These are phyloP conservation scores for Stachybotrys chlorohalonatus DNA, from an alignment of 2,329 filamentous ascomycete species.

Conservation along the genomic window DNA sequence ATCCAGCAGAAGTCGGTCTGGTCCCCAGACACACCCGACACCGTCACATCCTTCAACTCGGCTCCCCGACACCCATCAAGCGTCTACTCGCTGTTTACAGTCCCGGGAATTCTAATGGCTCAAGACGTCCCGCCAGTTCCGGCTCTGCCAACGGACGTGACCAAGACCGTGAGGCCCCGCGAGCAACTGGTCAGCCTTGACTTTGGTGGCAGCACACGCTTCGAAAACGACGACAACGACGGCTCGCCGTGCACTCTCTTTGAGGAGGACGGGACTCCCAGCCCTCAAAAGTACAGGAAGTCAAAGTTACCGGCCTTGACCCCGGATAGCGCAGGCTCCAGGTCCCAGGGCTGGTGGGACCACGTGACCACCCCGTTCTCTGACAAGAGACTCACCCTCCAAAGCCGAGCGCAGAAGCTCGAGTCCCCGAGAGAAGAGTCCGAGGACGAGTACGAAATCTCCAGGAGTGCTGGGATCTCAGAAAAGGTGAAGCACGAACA, in stretches of 20 bases:
- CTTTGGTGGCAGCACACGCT: slow-evolving; percentile 7
- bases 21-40: slow-evolving; percentile 51
- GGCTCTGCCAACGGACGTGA: slow-evolving; percentile 38
- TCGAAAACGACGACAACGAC: slow-evolving; percentile 38
- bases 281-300: slow-evolving; percentile 27
- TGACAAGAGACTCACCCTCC: slow-evolving; percentile 34
- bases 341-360: slow-evolving; percentile 69
- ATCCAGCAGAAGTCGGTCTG: background rate
- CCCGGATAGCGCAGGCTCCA: slow-evolving; percentile 43
- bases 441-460: slow-evolving; percentile 29
- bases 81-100: slow-evolving; percentile 49
- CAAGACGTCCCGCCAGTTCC: slow-evolving; percentile 51
- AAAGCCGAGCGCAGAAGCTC: slow-evolving; percentile 23
- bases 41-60: slow-evolving; percentile 28
- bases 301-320: slow-evolving; percentile 26
- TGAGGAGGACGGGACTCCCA: slow-evolving; percentile 53
- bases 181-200: slow-evolving; percentile 28
- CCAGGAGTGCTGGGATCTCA: slow-evolving; percentile 1
- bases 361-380: slow-evolving; percentile 63
- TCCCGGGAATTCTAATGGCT: slow-evolving; percentile 17
- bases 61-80: slow-evolving; percentile 41
- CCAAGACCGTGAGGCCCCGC: slow-evolving; percentile 14
- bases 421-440: slow-evolving; percentile 19
- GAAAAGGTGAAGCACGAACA: slow-evolving; percentile 7
- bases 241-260: slow-evolving; percentile 58